These are phyloP conservation scores for Exobasidium cylindrosporum DNA, from an alignment of 1,284 basidiomycete species.

Conservation along the genomic window DNA sequence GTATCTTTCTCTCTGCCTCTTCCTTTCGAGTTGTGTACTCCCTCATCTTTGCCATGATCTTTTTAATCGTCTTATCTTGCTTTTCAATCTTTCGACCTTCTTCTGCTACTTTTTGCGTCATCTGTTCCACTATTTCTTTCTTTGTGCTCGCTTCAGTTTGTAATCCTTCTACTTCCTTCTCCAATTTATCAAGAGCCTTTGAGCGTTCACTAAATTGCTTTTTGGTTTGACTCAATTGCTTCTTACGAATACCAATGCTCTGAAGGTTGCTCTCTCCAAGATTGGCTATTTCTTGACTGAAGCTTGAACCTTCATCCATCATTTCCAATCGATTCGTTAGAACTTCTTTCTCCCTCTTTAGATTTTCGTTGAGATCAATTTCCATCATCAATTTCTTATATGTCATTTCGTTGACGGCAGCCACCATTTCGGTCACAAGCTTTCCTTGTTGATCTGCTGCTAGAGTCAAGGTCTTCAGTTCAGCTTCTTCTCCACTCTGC, in stretches of 20 bases:
- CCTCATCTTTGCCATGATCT: slow-evolving; percentile 85
- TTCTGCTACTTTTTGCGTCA: slow-evolving; percentile 77
- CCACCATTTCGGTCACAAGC: slow-evolving; percentile 66
- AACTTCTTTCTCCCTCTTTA: slow-evolving; percentile 75
- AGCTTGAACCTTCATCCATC: slow-evolving; percentile 59
- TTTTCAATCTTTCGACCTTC: slow-evolving; percentile 78
- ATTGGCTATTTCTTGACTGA: slow-evolving; percentile 58
- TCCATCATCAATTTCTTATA: slow-evolving; percentile 76
- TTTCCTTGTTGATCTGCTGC: slow-evolving; percentile 74
- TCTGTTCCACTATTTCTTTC: slow-evolving; percentile 68
- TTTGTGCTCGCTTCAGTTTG: slow-evolving; percentile 67
- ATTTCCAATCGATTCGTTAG: slow-evolving; percentile 73
- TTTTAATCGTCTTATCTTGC: slow-evolving; percentile 90
- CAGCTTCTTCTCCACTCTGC: slow-evolving; percentile 68
- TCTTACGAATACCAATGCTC: slow-evolving; percentile 63
- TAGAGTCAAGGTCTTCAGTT: slow-evolving; percentile 70
- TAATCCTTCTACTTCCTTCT: slow-evolving; percentile 63
- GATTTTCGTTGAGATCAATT: slow-evolving; percentile 87
- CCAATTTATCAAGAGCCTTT: slow-evolving; percentile 49
- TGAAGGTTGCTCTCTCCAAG: slow-evolving; percentile 59
- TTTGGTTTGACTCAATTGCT: slow-evolving; percentile 68
- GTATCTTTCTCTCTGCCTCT: slow-evolving; percentile 87
- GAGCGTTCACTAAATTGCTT: slow-evolving; percentile 58
- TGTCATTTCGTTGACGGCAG: slow-evolving; percentile 45
- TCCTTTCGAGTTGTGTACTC: slow-evolving; percentile 80